Conservation (phyloP, 2,329 filamentous ascomycete species). For the Metarhizium brunneum region DNA sequence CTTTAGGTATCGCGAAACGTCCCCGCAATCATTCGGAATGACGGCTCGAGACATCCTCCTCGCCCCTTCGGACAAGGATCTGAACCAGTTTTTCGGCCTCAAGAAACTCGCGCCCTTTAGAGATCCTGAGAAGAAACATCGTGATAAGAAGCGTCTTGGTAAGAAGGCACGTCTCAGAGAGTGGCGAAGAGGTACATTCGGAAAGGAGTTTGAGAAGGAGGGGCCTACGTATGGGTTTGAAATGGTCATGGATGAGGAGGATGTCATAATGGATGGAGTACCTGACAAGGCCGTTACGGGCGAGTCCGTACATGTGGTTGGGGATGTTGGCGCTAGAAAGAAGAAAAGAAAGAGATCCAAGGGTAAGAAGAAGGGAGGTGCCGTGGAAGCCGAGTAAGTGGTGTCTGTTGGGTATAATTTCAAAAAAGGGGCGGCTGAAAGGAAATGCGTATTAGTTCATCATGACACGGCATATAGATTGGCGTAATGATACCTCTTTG, state of each 20-base stretch:
- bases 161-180: conserved; percentile 88
- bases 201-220: conserved; percentile 44
- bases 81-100: conserved; percentile 86
- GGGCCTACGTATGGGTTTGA: conserved; percentile 52
- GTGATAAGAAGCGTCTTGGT: conserved; percentile 77
- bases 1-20: conserved; percentile 94
- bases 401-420: not conserved
- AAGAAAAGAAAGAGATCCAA: conserved; percentile 45
- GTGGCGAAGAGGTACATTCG: conserved; percentile 65
- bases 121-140: conserved; percentile 79
- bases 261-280: conserved; percentile 3
- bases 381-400: conserved; percentile 15
- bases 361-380: conserved; percentile 25
- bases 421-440: not conserved
- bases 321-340: conserved; percentile 26
- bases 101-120: conserved; percentile 93
- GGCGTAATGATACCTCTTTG: conserved; percentile 2
- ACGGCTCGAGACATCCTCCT: conserved; percentile 82
- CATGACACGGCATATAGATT: conserved; percentile 13
- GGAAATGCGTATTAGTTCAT: not conserved
- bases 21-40: conserved; percentile 80
- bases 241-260: conserved; percentile 21
- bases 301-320: conserved; percentile 17
- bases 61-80: conserved; percentile 72
- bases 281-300: not conserved